Base-by-base conservation (phyloP, 2,329 filamentous ascomycete genomes). In the Penicillium sp. region DNA sequence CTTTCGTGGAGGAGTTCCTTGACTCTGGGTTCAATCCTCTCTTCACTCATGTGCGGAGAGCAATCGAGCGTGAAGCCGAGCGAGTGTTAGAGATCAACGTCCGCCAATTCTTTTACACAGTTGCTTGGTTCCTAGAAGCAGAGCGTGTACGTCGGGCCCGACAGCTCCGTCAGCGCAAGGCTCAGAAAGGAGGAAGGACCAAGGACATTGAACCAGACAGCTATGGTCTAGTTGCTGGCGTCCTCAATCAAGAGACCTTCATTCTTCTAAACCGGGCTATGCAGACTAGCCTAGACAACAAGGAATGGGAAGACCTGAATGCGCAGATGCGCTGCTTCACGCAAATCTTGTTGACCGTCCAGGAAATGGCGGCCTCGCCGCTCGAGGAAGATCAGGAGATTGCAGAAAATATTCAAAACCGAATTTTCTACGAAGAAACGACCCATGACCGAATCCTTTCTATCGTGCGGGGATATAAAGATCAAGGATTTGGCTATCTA, bases 341-440 rank as follows among this genome's bases (percentile, higher is more conserved):
- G 0, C 91, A 97, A 65, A 93, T 97, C 57, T 77, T 95, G 16
- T 78, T 95, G 22, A 95, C 91, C 0, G 87, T 97, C 2, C 90
- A 95, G 62, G 89, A 95, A 53, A 97, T 99, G 91, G 78, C 84
- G 1, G 83, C 87, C 39, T 93, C 89, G 1, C 79, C 81, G 0
- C 80, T 88, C 27, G 91, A 96, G 55, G 91, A 96, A n/a, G 89
- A 99, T 58, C 87, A 95, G 64, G 93, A 97, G 61, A 97, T 99
- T 66, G 92, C 93, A 0, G 92, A 99, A 66, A 99, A 99, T 60
- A 96, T 95, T 11, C 82, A 95, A 44, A 95, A 87, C 62, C 88
- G 92, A 53, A 89, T 99, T n/a, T 99, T 99, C 68, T 99, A 99
- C 72, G 93, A 99, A 70, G 90, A 97, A 64, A 82, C 88, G 0